phyloP scores from a whole-genome alignment of 257 asterid species.

The Ilex aquifolium region DNA sequence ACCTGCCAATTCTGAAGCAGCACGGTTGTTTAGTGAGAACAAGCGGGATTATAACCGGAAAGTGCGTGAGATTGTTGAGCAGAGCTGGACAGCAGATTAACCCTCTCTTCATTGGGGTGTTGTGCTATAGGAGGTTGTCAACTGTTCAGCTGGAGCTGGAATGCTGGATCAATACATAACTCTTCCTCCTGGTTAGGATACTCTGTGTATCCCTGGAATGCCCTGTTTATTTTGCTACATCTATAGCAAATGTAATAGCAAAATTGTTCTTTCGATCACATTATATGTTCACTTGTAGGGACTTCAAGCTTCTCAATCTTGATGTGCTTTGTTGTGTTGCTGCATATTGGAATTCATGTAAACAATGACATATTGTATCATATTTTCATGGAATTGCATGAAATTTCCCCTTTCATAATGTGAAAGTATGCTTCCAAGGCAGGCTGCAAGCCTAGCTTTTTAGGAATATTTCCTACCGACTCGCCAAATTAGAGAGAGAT shows the following conservation, averaged over 20 bases:
- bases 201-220: conserved; percentile 23
- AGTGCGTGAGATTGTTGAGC: conserved; percentile 88
- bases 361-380: no score
- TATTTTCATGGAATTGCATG: no score
- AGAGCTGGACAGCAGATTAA: conserved; percentile 94
- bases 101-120: conserved; percentile 1
- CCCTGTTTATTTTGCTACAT: conserved; percentile 5
- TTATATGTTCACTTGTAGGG: conserved; percentile 24
- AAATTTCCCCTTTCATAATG: no score
- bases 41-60: conserved; percentile 90
- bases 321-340: conserved; percentile 17
- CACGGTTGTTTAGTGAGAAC: conserved; percentile 78
- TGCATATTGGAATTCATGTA: background rate
- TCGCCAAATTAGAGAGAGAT: no score
- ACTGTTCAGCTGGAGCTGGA: conserved; percentile 4
- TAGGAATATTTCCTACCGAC: no score
- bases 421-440: no score
- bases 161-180: conserved; percentile 21
- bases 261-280: conserved; percentile 14
- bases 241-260: conserved; percentile 19
- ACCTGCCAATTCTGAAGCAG: conserved; percentile 94
- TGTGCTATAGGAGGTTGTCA: conserved; percentile 11
- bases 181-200: conserved; percentile 29
- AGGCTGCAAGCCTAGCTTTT: no score
- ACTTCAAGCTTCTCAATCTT: conserved; percentile 23